These are phyloP conservation scores for Xylaria intraflava DNA, from an alignment of 495 filamentous ascomycete species.

Conservation along the genomic window DNA sequence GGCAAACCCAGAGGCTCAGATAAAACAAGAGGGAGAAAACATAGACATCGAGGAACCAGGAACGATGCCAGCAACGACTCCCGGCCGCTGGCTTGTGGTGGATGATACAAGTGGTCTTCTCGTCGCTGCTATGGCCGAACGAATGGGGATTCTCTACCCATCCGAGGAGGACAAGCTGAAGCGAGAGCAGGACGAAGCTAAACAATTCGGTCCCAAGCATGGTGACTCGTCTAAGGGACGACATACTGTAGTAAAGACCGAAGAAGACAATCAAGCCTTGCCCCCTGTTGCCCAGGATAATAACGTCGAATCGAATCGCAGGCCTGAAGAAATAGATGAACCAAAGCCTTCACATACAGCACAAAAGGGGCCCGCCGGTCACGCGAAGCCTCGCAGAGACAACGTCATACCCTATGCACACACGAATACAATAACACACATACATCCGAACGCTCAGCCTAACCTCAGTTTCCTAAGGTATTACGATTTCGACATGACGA, in stretches of 20 bases:
- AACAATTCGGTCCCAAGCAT: neutral
- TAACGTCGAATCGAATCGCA: neutral
- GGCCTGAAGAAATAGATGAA: neutral
- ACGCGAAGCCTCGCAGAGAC: conserved; percentile 15
- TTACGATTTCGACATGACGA: conserved; percentile 70
- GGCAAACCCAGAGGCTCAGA: conserved; percentile 4
- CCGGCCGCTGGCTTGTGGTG: conserved; percentile 67
- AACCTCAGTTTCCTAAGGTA: conserved; percentile 82
- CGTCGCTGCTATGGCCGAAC: conserved; percentile 82
- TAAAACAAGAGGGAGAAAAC: conserved; percentile 19
- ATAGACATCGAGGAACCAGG: conserved; percentile 22
- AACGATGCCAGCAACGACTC: conserved; percentile 6
- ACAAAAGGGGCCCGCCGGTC: neutral
- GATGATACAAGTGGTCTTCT: conserved; percentile 87
- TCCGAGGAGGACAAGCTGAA: conserved; percentile 27
- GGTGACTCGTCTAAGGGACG: neutral
- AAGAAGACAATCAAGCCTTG: conserved; percentile 8
- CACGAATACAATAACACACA: conserved; percentile 77
- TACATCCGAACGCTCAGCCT: conserved; percentile 84
- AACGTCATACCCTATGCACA: conserved; percentile 43
- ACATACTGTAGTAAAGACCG: neutral
- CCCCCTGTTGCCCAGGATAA: neutral
- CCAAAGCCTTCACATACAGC: neutral
- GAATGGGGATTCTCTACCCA: conserved; percentile 74
- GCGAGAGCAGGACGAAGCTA: neutral